These are phyloP conservation scores for Sporobolus alterniflorus DNA, from an alignment of 202 grass and related monocot genomes.

Conservation along the genomic window DNA sequence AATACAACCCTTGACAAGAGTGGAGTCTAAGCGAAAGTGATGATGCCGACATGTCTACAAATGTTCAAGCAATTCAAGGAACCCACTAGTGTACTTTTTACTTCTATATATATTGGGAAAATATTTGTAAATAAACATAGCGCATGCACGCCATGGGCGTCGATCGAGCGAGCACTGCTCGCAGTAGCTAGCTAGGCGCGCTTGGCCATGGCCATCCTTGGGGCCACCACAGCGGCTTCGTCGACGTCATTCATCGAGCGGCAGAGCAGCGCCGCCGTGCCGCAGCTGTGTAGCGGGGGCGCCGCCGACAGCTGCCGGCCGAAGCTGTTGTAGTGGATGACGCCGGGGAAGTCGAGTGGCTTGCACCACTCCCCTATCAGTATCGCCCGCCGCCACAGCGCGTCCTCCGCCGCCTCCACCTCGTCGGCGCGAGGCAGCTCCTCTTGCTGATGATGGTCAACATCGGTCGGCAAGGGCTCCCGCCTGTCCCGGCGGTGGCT, in stretches of 20 bases:
- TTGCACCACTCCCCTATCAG: slow-evolving; percentile 65
- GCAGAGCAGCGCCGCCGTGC: slow-evolving; percentile 16
- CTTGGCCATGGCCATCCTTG: neutral
- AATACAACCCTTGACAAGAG: too few species aligned
- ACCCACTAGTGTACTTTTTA: too few species aligned
- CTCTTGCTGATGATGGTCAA: too few species aligned
- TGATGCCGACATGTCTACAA: neutral
- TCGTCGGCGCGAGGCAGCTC: neutral
- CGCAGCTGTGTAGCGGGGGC: slow-evolving; percentile 29
- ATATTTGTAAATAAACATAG: too few species aligned
- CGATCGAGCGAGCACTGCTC: neutral
- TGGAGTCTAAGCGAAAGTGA: too few species aligned
- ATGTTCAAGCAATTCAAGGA: neutral
- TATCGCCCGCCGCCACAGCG: slow-evolving; percentile 71
- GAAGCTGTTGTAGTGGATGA: slow-evolving; percentile 68
- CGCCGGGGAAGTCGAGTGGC: slow-evolving; percentile 72
- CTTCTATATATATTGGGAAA: too few species aligned
- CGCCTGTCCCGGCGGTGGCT: neutral
- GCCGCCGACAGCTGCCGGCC: slow-evolving; percentile 32
- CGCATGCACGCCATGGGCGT: neutral
- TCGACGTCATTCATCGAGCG: slow-evolving; percentile 32
- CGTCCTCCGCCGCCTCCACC: neutral
- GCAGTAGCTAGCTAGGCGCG: neutral
- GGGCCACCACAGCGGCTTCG: neutral
- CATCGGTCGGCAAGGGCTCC: neutral